Evolutionary conservation across 345 rosid genomes (phyloP), one percentile per base, ranked within the genome.

Genomic region (Aquilaria yunnanensis): DNA sequence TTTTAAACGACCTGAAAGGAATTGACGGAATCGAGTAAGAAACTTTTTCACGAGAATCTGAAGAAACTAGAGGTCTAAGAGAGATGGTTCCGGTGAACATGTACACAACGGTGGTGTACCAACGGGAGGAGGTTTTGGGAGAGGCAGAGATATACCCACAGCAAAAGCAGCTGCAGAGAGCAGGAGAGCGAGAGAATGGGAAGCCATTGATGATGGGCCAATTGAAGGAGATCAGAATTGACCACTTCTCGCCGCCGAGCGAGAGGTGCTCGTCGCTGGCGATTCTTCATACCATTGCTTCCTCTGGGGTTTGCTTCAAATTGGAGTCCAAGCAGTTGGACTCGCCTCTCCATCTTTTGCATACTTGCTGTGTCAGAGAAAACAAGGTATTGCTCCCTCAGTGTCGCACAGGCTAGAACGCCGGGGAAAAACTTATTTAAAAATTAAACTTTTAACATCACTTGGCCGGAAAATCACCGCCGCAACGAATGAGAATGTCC

Each of bases 181-280:
- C 61, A 47, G 62, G 37, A 30, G 23, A 23, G 23, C 23, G 23
- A 23, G 75, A 67, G 74, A 73, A 61, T 69, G 73, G 71, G 64
- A 48, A 80, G 41, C 72, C 82, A 59, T 3, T 37, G 8, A 37
- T 37, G 43, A 9, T 37, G 43, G 97, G 84, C 59, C 72, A 79
- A 70, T 71, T 79, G 88, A 87, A 75, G 69, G 96, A 80, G 66
- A 80, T 95, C 86, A 84, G 75, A 52, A 83, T 87, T 49, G 75
- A 76, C 66, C 73, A 75, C 76, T 84, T 89, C 72, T 84, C 98
- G 59, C 76, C 70, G 72, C 59, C 87, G 56, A 89, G 99, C 70
- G 96, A 95, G 77, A 95, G 99, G 61, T 91, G 98, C 66, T 86
- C 92, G 31, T 98, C 98, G 66, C 91, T 95, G 37, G 83, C 98